Evolutionary conservation across 805 yeast genomes (phyloP), one percentile per base, ranked within the genome.

Genomic region (Hanseniaspora valbyensis): DNA sequence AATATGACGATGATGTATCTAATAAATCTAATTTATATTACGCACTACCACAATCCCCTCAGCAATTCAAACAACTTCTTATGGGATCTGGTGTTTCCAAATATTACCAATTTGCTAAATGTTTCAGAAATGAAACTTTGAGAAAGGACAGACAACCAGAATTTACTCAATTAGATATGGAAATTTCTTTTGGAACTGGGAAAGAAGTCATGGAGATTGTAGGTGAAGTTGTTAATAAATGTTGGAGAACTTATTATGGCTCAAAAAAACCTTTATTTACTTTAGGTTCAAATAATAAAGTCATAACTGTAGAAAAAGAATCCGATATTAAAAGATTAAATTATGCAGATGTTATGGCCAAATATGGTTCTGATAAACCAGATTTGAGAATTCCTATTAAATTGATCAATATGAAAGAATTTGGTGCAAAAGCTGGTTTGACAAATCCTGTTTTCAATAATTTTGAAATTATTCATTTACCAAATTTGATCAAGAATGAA

Each of bases 11-110:
- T 5, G n/a, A 32, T 24, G 41, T 48, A 1, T 40, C 30, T 0
- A 86, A 96, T 0, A 73, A 97, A 56, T 67, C 74, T 14, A 61
- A 67, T 1, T 60, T 65, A 18, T 83, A 84, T 64, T 92, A 90
- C 63, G 96, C 98, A 0, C 70, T 92, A 26, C 96, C 97, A 0
- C 99, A 92, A 64, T 86, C 96, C 14, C 99, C 98, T 0, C 99
- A 92, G 62, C 98, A 92, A 62, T 92, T 90, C 62, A 92, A 92
- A 61, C 98, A 92, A 65, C 69, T 92, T 37, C 69, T 92, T 30
- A 92, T 92, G 88, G 95, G 96, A 1, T 81, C 95, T 37, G 98
- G 98, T 1, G 77, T 92, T 36, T 74, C 82, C 46, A 73, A 77
- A 44, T 92, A 92, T 65, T 92, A 77, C 65, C 98, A 92, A 66